Conservation (phyloP, 768 basidiomycete species). For the Pleurotus tuber-regium region DNA sequence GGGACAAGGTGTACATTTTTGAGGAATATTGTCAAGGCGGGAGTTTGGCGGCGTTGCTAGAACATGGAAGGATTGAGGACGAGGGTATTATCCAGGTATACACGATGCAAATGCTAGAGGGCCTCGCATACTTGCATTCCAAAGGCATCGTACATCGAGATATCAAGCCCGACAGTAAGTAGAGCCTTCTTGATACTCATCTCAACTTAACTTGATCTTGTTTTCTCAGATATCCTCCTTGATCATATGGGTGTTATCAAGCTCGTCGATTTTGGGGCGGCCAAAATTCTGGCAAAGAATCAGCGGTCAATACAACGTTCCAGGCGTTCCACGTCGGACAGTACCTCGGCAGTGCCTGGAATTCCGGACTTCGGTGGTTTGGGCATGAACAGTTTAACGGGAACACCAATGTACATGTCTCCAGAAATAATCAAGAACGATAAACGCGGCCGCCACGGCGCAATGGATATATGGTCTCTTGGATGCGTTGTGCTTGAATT, state of each 20-base stretch:
- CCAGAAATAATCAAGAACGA: conserved; percentile 98
- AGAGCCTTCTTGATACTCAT: not conserved
- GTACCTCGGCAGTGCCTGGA: conserved; percentile 19
- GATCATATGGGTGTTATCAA: conserved; percentile 91
- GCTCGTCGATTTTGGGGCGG: conserved; percentile 96
- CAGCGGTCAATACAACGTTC: conserved; percentile 77
- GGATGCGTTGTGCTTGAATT: conserved; percentile 98
- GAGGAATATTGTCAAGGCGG: conserved; percentile 98
- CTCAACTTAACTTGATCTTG: conserved; percentile 3
- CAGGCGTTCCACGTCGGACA: conserved; percentile 52
- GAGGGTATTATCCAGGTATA: conserved; percentile 95
- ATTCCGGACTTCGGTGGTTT: conserved; percentile 37
- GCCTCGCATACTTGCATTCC: conserved; percentile 89
- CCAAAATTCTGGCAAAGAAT: conserved; percentile 92
- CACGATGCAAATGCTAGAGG: conserved; percentile 95
- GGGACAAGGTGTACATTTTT: conserved; percentile 98
- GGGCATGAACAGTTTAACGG: conserved; percentile 80
- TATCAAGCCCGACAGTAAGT: conserved; percentile 97
- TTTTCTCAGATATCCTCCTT: conserved; percentile 80
- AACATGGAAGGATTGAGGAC: conserved; percentile 94
- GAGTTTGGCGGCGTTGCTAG: conserved; percentile 82
- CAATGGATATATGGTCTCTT: conserved; percentile 98
- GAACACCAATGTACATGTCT: conserved; percentile 99
- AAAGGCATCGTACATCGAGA: conserved; percentile 94
- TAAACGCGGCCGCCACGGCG: conserved; percentile 80